Percentiles rank a stretch among this genome's conserved stretches.
phyloP scores from a whole-genome alignment of 2,329 filamentous ascomycete species.

The Calonectria naviculata region DNA sequence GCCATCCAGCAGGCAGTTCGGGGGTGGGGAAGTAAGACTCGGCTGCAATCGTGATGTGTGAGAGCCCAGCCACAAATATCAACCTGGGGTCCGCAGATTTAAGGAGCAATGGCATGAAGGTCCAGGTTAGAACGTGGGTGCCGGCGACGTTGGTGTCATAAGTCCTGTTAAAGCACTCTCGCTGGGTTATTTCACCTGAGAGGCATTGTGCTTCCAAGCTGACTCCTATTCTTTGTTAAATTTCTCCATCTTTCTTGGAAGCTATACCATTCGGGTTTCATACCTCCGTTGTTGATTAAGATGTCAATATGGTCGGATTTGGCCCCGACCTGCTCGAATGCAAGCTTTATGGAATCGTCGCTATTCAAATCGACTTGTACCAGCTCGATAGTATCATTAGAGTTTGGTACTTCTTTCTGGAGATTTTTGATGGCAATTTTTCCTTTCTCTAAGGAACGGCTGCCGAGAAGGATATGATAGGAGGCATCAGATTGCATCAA shows the following conservation, averaged over 20 bases:
- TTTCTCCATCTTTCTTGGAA: too few species aligned
- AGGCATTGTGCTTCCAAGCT: background rate
- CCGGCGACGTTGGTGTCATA: background rate
- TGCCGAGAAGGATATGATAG: background rate
- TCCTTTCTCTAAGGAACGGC: background rate
- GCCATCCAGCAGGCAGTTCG: background rate
- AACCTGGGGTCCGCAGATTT: background rate
- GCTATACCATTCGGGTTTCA: background rate
- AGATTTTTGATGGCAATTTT: background rate
- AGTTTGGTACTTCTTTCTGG: background rate
- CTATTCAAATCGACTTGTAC: background rate
- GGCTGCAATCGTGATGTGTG: background rate
- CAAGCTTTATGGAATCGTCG: background rate
- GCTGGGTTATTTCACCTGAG: background rate
- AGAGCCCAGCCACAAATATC: background rate
- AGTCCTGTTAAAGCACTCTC: background rate
- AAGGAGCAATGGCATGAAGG: background rate
- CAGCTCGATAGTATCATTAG: background rate
- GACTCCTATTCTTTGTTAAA: background rate
- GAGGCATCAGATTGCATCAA: background rate
- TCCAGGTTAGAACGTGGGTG: background rate
- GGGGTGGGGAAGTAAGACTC: background rate
- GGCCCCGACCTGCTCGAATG: background rate
- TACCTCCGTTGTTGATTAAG: background rate
- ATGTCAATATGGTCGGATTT: background rate